phyloP scores from a whole-genome alignment of 495 filamentous ascomycete species.

The Penicillium pulvis region DNA sequence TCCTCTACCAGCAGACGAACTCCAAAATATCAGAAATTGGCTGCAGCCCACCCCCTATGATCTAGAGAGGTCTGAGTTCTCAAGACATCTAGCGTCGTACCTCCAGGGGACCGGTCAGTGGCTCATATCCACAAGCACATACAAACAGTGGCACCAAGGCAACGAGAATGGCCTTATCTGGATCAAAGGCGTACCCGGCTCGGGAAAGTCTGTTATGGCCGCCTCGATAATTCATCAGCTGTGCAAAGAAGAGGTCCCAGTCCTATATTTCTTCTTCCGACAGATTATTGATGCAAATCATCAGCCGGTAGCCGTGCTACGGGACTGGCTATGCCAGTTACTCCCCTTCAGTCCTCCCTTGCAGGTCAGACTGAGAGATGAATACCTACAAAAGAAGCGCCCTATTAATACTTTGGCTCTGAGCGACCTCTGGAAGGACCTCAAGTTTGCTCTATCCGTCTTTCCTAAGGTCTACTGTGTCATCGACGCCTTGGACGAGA shows the following conservation, averaged over 20 bases:
- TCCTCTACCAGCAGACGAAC: slow-evolving; percentile 16
- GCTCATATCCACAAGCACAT: slow-evolving; percentile 19
- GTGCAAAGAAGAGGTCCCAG: slow-evolving; percentile 29
- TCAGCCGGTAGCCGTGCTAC: slow-evolving; percentile 37
- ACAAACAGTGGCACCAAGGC: slow-evolving; percentile 16
- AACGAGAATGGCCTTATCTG: slow-evolving; percentile 13
- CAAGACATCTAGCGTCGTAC: slow-evolving; percentile 13
- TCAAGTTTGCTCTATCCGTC: slow-evolving; percentile 24
- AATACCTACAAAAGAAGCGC: background rate
- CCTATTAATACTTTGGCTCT: slow-evolving; percentile 2
- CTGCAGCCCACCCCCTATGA: slow-evolving; percentile 24
- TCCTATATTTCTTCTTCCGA: slow-evolving; percentile 58
- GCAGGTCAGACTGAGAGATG: slow-evolving; percentile 29
- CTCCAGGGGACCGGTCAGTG: slow-evolving; percentile 17
- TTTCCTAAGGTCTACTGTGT: slow-evolving; percentile 46
- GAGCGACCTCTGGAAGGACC: slow-evolving; percentile 24
- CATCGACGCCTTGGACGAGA: slow-evolving; percentile 52
- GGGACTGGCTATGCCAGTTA: slow-evolving; percentile 49
- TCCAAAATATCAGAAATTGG: slow-evolving; percentile 16
- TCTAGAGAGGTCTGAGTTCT: slow-evolving; percentile 16
- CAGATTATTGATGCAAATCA: slow-evolving; percentile 54
- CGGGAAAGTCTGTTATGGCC: slow-evolving; percentile 86
- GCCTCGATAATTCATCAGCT: slow-evolving; percentile 43
- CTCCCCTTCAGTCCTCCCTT: slow-evolving; percentile 40
- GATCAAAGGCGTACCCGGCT: slow-evolving; percentile 72